Percentiles rank a stretch among this genome's conserved stretches.
Conservation (phyloP, 2,329 filamentous ascomycete species). For the Blastomyces percursus region DNA sequence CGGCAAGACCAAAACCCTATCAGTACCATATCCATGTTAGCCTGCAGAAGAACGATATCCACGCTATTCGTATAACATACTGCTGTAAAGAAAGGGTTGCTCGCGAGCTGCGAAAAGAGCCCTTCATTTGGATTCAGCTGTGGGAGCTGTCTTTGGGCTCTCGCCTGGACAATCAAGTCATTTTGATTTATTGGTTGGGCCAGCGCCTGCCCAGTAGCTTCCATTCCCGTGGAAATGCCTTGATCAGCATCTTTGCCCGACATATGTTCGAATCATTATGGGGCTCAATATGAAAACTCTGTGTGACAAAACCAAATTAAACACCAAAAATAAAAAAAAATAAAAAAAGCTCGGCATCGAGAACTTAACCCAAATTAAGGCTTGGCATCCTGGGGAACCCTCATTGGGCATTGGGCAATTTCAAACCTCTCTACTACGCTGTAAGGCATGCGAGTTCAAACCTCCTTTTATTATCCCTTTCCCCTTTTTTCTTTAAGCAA, state of each 20-base stretch:
- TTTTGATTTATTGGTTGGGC: constrained; percentile 22
- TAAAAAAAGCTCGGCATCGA: neutral
- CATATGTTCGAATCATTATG: constrained; percentile 7
- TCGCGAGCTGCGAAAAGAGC: constrained; percentile 35
- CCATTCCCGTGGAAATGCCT: constrained; percentile 24
- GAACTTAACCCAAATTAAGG: neutral
- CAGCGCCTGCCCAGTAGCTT: constrained; percentile 25
- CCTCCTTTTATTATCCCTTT: too few relatives aligned
- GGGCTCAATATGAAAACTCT: neutral
- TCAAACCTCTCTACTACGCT: neutral
- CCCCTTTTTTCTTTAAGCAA: too few relatives aligned
- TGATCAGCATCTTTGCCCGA: constrained; percentile 9
- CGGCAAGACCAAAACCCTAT: constrained; percentile 78
- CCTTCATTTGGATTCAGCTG: constrained; percentile 29
- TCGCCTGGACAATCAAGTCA: constrained; percentile 29
- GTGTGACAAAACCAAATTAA: neutral
- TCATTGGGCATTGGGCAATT: neutral
- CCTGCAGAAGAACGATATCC: constrained; percentile 1
- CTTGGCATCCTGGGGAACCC: neutral
- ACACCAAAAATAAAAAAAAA: neutral
- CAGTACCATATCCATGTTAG: constrained; percentile 2
- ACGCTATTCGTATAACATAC: constrained; percentile 22
- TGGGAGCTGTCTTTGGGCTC: constrained; percentile 20
- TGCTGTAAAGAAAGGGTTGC: constrained; percentile 42
- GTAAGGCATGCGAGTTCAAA: neutral